Conservation (phyloP, 805 yeast species). For the Tetrapisispora arboricola region DNA sequence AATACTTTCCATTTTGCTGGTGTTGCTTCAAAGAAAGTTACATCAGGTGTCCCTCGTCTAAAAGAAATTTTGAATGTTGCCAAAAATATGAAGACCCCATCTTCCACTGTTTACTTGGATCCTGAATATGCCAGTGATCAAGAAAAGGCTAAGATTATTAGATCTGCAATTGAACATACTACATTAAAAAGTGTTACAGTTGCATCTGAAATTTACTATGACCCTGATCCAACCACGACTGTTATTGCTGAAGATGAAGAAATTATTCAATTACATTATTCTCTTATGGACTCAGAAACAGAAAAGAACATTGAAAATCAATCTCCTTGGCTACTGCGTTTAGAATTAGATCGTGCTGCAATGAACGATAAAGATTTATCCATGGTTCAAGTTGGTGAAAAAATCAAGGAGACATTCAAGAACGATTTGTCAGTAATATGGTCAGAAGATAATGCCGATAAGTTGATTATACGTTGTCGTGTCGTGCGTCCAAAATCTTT, state of each 20-base stretch:
- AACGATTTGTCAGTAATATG: slow-evolving; percentile 95
- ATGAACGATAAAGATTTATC: slow-evolving; percentile 97
- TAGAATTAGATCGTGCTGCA: slow-evolving; percentile 95
- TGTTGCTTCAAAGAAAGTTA: slow-evolving; percentile 92
- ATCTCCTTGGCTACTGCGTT: slow-evolving; percentile 95
- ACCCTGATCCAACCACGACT: slow-evolving; percentile 97
- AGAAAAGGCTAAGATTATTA: slow-evolving; percentile 88
- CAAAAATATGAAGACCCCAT: slow-evolving; percentile 98
- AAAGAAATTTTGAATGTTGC: slow-evolving; percentile 98
- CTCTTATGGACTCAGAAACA: slow-evolving; percentile 95
- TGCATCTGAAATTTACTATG: slow-evolving; percentile 95
- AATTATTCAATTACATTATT: slow-evolving; percentile 93
- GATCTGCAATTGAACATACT: slow-evolving; percentile 95
- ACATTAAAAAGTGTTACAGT: slow-evolving; percentile 89
- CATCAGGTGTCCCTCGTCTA: slow-evolving; percentile 94
- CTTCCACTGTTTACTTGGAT: slow-evolving; percentile 84
- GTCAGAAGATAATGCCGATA: slow-evolving; percentile 98
- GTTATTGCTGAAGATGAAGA: slow-evolving; percentile 94
- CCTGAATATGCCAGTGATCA: slow-evolving; percentile 76
- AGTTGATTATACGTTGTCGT: slow-evolving; percentile 94
- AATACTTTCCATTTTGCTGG: slow-evolving; percentile 98
- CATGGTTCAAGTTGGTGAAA: slow-evolving; percentile 96
- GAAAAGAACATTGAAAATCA: slow-evolving; percentile 90
- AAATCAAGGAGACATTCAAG: slow-evolving; percentile 83
- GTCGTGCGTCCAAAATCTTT: slow-evolving; percentile 89